phyloP scores from a whole-genome alignment of 1,284 basidiomycete species.

The Melampsora americana region DNA sequence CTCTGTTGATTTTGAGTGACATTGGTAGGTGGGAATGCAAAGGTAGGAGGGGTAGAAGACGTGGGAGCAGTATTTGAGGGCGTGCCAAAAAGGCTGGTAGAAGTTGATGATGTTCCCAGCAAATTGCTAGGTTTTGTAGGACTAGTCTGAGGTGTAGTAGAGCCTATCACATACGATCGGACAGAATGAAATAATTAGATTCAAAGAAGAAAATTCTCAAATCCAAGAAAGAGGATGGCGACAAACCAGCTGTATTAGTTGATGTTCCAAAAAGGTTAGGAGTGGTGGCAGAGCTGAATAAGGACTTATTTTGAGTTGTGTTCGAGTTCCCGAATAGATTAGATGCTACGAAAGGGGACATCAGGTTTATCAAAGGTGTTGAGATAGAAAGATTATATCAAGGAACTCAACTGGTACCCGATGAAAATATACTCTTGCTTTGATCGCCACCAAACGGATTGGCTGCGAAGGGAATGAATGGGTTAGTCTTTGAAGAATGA shows the following conservation, averaged over 20 bases:
- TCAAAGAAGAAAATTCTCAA: neutral
- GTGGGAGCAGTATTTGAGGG: neutral
- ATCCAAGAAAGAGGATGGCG: neutral
- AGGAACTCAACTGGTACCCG: neutral
- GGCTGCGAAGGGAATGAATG: neutral
- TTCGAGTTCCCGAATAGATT: neutral
- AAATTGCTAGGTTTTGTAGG: constrained; percentile 10
- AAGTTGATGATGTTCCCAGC: neutral
- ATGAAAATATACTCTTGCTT: neutral
- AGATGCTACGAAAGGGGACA: neutral
- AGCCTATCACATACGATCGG: neutral
- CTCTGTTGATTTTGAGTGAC: constrained; percentile 13
- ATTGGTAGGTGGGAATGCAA: neutral
- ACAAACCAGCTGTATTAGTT: neutral
- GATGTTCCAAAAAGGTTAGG: neutral
- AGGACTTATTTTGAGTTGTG: neutral
- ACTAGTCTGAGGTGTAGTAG: constrained; percentile 36
- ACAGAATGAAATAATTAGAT: neutral
- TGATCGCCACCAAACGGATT: constrained; percentile 7
- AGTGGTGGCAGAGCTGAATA: neutral
- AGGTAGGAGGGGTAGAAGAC: neutral
- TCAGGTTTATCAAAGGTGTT: neutral
- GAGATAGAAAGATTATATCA: too few species aligned
- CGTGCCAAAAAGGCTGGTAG: constrained; percentile 5
- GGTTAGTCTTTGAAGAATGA: neutral